Conservation (phyloP, 164 flowering plant species). For the Piper betle region DNA sequence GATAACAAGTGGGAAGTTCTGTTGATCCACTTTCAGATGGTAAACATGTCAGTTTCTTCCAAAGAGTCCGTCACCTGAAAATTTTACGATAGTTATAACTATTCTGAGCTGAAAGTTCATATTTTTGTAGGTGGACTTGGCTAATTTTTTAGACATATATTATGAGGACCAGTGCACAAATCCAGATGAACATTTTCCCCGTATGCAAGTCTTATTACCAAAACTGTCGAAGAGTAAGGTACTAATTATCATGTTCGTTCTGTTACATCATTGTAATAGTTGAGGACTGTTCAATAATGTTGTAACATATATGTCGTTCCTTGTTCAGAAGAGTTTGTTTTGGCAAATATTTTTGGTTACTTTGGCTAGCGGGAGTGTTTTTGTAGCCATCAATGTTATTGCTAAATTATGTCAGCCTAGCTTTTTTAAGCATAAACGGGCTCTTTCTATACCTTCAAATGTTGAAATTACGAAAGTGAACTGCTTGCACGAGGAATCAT, state of each 20-base stretch:
- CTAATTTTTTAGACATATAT: slow-evolving; percentile 65
- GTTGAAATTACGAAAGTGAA: slow-evolving; percentile 21
- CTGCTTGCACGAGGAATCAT: slow-evolving; percentile 12
- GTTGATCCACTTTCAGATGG: slow-evolving; percentile 96
- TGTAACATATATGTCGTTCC: slow-evolving; percentile 3
- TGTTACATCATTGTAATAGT: not conserved
- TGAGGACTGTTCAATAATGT: not conserved
- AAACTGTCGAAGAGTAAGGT: slow-evolving; percentile 55
- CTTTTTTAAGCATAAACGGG: slow-evolving; percentile 15
- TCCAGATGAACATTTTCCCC: slow-evolving; percentile 45
- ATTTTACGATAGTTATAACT: too few relatives aligned
- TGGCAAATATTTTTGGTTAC: slow-evolving; percentile 26
- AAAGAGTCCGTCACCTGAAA: too few relatives aligned
- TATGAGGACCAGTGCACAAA: slow-evolving; percentile 68
- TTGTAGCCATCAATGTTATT: slow-evolving; percentile 29
- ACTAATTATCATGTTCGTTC: slow-evolving; percentile 1
- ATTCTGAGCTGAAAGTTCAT: not conserved
- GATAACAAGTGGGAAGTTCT: slow-evolving; percentile 69
- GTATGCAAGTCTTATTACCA: slow-evolving; percentile 17
- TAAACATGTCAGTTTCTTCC: slow-evolving; percentile 11
- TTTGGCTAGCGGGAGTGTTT: slow-evolving; percentile 46
- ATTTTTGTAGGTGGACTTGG: slow-evolving; percentile 77
- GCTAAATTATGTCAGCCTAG: slow-evolving; percentile 31
- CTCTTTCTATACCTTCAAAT: slow-evolving; percentile 8
- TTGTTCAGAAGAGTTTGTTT: slow-evolving; percentile 43